Percentiles rank a stretch among this genome's conserved stretches.
Conservation (phyloP, 208 protist species). For the Phytomonas sp. region DNA sequence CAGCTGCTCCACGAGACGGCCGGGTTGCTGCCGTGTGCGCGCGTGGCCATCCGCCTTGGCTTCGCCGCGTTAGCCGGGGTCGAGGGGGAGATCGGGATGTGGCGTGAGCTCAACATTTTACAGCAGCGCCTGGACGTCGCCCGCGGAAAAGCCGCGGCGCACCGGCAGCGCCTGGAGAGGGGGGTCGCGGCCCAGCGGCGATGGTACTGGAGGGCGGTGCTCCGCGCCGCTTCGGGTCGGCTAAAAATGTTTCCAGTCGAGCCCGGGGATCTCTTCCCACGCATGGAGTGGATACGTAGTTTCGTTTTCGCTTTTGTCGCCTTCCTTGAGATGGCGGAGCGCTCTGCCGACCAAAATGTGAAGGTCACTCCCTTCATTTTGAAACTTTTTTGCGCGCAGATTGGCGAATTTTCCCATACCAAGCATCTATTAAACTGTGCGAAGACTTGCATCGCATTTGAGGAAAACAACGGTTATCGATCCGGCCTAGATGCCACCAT, state of each 20-base stretch:
- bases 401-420: conserved; percentile 9
- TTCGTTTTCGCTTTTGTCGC: conserved; percentile 73
- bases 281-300: conserved; percentile 78
- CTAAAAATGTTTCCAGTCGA: conserved; percentile 72
- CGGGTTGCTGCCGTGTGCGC: conserved; percentile 63
- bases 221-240: conserved; percentile 40
- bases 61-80: conserved; percentile 60
- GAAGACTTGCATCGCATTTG: not conserved
- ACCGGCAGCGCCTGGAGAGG: conserved; percentile 72
- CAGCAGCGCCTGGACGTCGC: conserved; percentile 53
- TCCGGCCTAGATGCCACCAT: not conserved
- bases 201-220: conserved; percentile 85
- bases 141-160: conserved; percentile 35
- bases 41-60: conserved; percentile 57
- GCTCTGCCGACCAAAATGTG: conserved; percentile 39
- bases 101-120: conserved; percentile 82
- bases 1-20: conserved; percentile 65
- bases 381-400: conserved; percentile 44
- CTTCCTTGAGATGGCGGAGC: conserved; percentile 63
- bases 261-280: conserved; percentile 56
- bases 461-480: not conserved
- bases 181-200: conserved; percentile 71
- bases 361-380: conserved; percentile 38
- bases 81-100: conserved; percentile 69
- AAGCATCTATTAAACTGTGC: conserved; percentile 9